Evolutionary conservation across 768 basidiomycete species (phyloP), one percentile per base, ranked within the genome.

Genomic region (Tylopilus balloui): DNA sequence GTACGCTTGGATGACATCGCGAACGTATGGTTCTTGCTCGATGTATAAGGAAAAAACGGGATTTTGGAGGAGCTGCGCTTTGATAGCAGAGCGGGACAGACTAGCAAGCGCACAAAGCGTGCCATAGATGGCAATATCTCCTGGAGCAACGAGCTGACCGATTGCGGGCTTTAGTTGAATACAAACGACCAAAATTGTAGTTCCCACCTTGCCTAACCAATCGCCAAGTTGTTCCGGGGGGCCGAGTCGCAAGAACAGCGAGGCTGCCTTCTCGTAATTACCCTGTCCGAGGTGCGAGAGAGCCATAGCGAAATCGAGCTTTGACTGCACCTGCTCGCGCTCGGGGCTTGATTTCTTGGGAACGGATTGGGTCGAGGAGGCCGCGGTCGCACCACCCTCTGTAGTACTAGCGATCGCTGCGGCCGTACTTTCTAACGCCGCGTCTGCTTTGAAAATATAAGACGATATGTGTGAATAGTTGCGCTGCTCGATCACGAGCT

Each of bases 381-480:
- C 3, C 0, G 48, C 14, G 6, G 31, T 28, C 3, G 51, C 56
- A 10, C 57, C 53, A 13, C 61, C 44, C 19, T 62, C 64, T 23
- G 55, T 52, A 15, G 68, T 54, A 10, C 66, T 56, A 13, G 72
- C 63, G 2, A 70, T 68, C 1, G 66, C 55, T 6, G 71, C 58
- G 8, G 71, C 55, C 1, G 78, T 68, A 3, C 81, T 80, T 34
- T 95, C 92, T 21, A 96, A 74, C 0, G 91, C 88, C 0, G 90
- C 84, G 52, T 96, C 93, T n/a, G 92, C 92, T 69, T 96, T 96
- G 79, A 86, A 91, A 24, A 96, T 83, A 63, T 96, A 94, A n/a
- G 88, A 92, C 8, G 86, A 77, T 29, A 96, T 78, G 60, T 92
- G 89, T 3, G 86, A 72, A 66, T 92, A 93, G 66, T 89, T 91